Conservation (phyloP, 1,139 yeast species). For the Yamadazyma mexicana region DNA sequence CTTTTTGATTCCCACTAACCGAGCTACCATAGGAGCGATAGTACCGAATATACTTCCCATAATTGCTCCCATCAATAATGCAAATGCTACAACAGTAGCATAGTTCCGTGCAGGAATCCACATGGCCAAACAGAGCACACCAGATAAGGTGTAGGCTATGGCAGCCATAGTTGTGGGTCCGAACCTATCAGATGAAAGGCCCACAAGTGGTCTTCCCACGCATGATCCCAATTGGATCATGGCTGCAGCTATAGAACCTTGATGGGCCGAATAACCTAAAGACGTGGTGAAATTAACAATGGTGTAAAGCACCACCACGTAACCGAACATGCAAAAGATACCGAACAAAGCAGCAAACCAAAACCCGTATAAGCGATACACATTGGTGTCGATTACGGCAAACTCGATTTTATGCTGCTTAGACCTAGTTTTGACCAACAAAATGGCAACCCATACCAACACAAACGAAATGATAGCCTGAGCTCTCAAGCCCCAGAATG, state of each 20-base stretch:
- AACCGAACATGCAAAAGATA: conserved; percentile 39
- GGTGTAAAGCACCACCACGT: conserved; percentile 37
- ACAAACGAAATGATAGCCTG: conserved; percentile 32
- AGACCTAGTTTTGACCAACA: conserved; percentile 15
- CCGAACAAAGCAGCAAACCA: conserved; percentile 25
- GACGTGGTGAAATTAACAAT: conserved; percentile 32
- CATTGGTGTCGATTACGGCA: conserved; percentile 5
- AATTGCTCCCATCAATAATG: conserved; percentile 17
- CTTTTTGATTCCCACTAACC: conserved; percentile 36
- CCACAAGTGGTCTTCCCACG: conserved; percentile 45
- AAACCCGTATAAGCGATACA: conserved; percentile 23
- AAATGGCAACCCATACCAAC: conserved; percentile 23
- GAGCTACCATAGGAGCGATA: conserved; percentile 16
- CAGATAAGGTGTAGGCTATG: conserved; percentile 32
- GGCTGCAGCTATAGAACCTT: conserved; percentile 53
- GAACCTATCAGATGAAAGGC: conserved; percentile 41
- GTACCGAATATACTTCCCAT: conserved; percentile 17
- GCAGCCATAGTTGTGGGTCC: conserved; percentile 47
- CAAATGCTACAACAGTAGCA: conserved; percentile 41
- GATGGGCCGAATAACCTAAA: conserved; percentile 26
- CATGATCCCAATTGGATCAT: conserved; percentile 45
- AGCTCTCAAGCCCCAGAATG: conserved; percentile 44
- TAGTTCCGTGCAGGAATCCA: conserved; percentile 62
- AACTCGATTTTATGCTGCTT: conserved; percentile 15
- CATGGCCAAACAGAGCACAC: conserved; percentile 48